Evolutionary conservation across 2,329 filamentous ascomycete species (phyloP).

Genomic region (Penicillium sp.): DNA sequence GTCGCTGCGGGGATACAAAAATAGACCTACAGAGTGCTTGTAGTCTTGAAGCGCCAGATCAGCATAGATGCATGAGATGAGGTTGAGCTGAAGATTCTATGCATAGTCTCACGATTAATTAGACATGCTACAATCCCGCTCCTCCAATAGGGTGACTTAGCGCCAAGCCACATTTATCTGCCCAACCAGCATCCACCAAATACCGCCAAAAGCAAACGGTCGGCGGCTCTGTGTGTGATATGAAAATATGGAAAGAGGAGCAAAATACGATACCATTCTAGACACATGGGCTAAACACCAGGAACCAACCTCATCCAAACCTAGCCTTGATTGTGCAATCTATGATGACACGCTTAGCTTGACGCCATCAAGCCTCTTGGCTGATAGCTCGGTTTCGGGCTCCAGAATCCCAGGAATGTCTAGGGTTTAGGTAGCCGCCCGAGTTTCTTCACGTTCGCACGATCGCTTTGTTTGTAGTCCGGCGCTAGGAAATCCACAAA

Average conservation of each 20-base stretch:
- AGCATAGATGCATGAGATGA: background rate
- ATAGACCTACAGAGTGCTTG: background rate
- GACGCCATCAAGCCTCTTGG: background rate
- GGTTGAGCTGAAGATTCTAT: background rate
- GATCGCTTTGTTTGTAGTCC: constrained; percentile 5
- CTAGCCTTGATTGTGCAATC: background rate
- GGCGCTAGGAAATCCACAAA: constrained; percentile 9
- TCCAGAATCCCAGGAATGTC: background rate
- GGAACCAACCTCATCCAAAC: background rate
- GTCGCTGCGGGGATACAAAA: background rate
- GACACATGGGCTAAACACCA: background rate
- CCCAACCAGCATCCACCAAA: background rate
- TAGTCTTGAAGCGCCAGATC: background rate
- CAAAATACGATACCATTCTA: background rate
- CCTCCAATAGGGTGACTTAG: background rate
- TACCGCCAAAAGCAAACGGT: background rate
- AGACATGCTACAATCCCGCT: background rate
- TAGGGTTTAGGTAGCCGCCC: background rate
- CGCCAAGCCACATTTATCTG: background rate
- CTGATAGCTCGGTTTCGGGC: background rate
- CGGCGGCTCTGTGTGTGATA: background rate
- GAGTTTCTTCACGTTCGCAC: background rate
- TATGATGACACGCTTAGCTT: background rate
- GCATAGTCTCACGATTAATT: background rate
- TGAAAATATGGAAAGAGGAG: background rate